Percentiles rank a stretch among this genome's conserved stretches.
These are phyloP conservation scores for Populus pruinosa DNA, from an alignment of 345 rosid genomes.

Conservation along the genomic window DNA sequence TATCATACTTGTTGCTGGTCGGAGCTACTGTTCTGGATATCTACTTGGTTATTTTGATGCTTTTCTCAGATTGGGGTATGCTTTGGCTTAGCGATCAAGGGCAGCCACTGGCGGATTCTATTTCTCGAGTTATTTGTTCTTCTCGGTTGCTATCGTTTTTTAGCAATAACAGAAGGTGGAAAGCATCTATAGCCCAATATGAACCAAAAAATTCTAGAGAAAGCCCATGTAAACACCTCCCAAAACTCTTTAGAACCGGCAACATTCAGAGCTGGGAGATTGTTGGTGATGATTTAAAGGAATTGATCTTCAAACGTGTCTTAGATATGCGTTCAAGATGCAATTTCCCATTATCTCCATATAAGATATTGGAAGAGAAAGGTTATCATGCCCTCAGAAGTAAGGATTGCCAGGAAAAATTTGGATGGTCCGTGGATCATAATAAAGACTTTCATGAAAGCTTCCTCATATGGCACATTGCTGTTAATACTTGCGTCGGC, in stretches of 20 bases:
- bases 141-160: no score
- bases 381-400: not conserved
- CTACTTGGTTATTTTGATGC: no score
- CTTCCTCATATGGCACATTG: not conserved
- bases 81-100: not conserved
- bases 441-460: not conserved
- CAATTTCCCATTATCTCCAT: not conserved
- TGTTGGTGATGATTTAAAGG: not conserved
- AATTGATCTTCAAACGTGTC: no score
- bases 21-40: not conserved
- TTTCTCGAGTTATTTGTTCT: no score
- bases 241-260: no score
- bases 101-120: no score
- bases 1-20: not conserved
- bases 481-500: not conserved
- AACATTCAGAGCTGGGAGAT: not conserved
- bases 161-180: no score
- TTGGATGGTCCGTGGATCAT: not conserved
- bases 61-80: not conserved
- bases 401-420: not conserved
- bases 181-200: no score
- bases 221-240: no score
- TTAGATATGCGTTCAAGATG: no score
- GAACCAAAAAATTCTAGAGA: no score
- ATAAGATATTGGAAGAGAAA: not conserved